Evolutionary conservation across 768 basidiomycete genomes (phyloP).

Genomic region (Lentinula boryana): DNA sequence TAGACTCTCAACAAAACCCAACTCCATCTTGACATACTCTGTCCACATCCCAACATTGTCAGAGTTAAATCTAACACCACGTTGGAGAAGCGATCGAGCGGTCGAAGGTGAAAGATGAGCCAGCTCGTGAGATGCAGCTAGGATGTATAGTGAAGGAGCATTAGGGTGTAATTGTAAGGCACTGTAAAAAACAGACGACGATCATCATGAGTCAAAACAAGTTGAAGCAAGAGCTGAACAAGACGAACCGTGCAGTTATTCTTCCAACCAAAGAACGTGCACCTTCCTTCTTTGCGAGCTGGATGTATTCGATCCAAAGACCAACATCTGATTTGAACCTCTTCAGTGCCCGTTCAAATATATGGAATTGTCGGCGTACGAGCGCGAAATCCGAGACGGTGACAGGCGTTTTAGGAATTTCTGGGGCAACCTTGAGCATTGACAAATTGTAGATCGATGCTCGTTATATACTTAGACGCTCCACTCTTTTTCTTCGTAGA

Average conservation of each 20-base stretch:
- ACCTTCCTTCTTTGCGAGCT: conserved; percentile 74
- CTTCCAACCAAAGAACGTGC: conserved; percentile 76
- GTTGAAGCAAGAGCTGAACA: not conserved
- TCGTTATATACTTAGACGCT: conserved; percentile 56
- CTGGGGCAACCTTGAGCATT: conserved; percentile 16
- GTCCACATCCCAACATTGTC: conserved; percentile 76
- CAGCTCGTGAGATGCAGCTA: conserved; percentile 81
- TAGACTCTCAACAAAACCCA: conserved; percentile 78
- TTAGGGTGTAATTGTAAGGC: conserved; percentile 86
- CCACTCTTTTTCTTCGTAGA: conserved; percentile 66
- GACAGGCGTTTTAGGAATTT: conserved; percentile 39
- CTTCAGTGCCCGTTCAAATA: conserved; percentile 84
- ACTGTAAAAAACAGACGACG: conserved; percentile 27
- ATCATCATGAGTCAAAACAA: not conserved
- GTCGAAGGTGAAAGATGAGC: conserved; percentile 67
- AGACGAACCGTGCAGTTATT: conserved; percentile 70
- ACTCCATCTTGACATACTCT: conserved; percentile 88
- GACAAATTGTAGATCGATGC: not conserved
- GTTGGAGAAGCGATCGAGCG: conserved; percentile 77
- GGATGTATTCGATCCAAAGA: conserved; percentile 86
- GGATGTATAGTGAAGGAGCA: conserved; percentile 70
- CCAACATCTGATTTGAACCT: conserved; percentile 86
- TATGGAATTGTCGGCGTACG: conserved; percentile 78
- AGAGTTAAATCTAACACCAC: conserved; percentile 75
- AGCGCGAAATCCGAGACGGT: conserved; percentile 83